Percentiles rank a stretch among this genome's conserved stretches.
Evolutionary conservation across 1,284 basidiomycete species (phyloP).

Genomic region (Mycocalia duriaeana): DNA sequence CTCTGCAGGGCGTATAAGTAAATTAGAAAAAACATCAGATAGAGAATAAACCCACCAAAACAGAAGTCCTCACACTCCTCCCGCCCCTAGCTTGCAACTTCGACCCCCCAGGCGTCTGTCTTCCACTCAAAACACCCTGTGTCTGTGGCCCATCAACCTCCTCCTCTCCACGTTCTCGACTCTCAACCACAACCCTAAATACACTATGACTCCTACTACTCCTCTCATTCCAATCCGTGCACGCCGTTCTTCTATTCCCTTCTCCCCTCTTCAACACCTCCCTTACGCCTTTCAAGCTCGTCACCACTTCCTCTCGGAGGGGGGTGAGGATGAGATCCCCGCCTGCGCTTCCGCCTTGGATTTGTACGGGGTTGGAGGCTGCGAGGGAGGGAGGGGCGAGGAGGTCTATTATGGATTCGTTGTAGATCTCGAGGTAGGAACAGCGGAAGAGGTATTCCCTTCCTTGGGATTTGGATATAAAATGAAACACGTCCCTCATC

Average conservation of each 20-base stretch:
- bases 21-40: background rate
- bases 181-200: constrained; percentile 85
- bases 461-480: constrained; percentile 65
- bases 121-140: constrained; percentile 27
- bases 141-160: constrained; percentile 16
- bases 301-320: constrained; percentile 88
- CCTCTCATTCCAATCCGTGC: constrained; percentile 96
- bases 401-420: constrained; percentile 87
- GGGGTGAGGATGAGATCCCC: constrained; percentile 62
- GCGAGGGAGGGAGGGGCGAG: constrained; percentile 67
- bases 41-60: constrained; percentile 50
- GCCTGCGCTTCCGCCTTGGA: constrained; percentile 70
- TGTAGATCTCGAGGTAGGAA: constrained; percentile 95
- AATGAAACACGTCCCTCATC: constrained; percentile 80
- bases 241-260: constrained; percentile 84
- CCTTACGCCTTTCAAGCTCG: constrained; percentile 79
- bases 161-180: constrained; percentile 58
- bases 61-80: constrained; percentile 74
- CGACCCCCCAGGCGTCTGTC: constrained; percentile 57
- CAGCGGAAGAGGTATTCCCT: constrained; percentile 89
- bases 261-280: constrained; percentile 85
- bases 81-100: constrained; percentile 68
- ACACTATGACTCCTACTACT: constrained; percentile 92
- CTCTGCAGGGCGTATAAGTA: constrained; percentile 41
- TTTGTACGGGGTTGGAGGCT: constrained; percentile 61